A percentile compares a stretch with the other conserved stretches of the same genome.
Conservation (phyloP, 306 rosid species). For the Acacia acuminata region DNA sequence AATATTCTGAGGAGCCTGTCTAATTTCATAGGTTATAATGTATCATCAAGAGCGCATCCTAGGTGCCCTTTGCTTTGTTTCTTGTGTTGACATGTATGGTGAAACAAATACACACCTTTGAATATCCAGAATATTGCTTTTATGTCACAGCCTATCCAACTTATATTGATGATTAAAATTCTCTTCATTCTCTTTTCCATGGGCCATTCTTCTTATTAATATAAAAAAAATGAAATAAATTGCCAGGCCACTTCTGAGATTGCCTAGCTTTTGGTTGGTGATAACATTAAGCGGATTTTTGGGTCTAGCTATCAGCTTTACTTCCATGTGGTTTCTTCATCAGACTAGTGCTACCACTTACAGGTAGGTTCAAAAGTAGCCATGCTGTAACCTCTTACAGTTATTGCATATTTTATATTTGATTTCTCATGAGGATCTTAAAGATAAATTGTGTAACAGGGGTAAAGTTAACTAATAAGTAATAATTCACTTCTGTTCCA, state of each 20-base stretch:
- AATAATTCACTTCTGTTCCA: not conserved
- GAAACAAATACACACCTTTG: not conserved
- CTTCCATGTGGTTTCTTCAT: constrained; percentile 99
- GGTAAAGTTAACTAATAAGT: not conserved
- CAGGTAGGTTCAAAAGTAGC: constrained; percentile 49
- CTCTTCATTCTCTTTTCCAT: constrained; percentile 7
- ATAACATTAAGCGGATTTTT: constrained; percentile 86
- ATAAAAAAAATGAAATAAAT: constrained; percentile 26
- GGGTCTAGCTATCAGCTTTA: constrained; percentile 96
- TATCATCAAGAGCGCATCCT: constrained; percentile 9
- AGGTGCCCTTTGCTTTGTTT: not conserved
- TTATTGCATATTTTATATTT: not conserved
- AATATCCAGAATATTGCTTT: constrained; percentile 20
- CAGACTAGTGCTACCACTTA: constrained; percentile 98
- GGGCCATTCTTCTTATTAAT: constrained; percentile 14
- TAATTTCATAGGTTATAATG: constrained; percentile 17
- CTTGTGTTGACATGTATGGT: constrained; percentile 12
- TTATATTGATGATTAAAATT: constrained; percentile 4
- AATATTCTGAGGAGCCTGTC: constrained; percentile 6
- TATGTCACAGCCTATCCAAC: constrained; percentile 13
- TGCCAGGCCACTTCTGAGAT: constrained; percentile 91
- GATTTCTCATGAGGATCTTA: not conserved
- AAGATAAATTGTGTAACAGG: not conserved
- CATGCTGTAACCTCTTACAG: not conserved
- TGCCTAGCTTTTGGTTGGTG: constrained; percentile 91